Evolutionary conservation across 1,284 basidiomycete genomes (phyloP).

Genomic region (Trichosporon coremiiforme): DNA sequence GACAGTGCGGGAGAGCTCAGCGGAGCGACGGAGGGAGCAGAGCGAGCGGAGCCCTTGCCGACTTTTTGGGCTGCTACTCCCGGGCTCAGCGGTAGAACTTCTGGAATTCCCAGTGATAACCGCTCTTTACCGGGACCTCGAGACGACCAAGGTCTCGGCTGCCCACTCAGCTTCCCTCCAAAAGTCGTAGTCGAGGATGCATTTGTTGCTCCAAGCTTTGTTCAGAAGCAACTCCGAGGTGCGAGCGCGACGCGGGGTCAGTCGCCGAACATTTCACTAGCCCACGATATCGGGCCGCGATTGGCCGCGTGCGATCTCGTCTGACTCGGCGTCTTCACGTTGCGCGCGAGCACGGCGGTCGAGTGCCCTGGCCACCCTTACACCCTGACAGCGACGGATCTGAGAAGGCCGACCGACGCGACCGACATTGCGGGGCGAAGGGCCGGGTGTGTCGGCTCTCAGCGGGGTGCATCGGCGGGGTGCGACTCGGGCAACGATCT

Average conservation of each 20-base stretch:
- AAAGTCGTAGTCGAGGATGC: too few relatives aligned
- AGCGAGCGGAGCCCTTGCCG: neutral
- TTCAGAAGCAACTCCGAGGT: too few relatives aligned
- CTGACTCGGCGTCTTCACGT: neutral
- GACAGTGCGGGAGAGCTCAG: neutral
- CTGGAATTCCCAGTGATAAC: neutral
- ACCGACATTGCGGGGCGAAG: neutral
- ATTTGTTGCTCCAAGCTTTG: too few relatives aligned
- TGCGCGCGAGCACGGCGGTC: neutral
- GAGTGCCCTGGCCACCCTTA: neutral
- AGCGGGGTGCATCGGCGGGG: too few relatives aligned
- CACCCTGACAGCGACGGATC: neutral
- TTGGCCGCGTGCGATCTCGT: neutral
- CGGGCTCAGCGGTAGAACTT: too few relatives aligned
- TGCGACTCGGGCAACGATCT: neutral
- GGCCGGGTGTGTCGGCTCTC: too few relatives aligned
- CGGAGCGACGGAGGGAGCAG: neutral
- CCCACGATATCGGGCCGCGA: neutral
- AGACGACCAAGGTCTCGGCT: neutral
- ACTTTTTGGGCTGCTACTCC: too few relatives aligned
- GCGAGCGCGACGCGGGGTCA: too few relatives aligned
- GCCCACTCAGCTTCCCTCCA: too few relatives aligned
- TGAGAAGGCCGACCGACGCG: too few relatives aligned
- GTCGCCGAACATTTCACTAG: too few relatives aligned
- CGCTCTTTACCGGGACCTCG: neutral